Percentiles rank a stretch among this genome's conserved stretches.
phyloP scores from a whole-genome alignment of 2,329 filamentous ascomycete species.

The Bipolaris victoriae region DNA sequence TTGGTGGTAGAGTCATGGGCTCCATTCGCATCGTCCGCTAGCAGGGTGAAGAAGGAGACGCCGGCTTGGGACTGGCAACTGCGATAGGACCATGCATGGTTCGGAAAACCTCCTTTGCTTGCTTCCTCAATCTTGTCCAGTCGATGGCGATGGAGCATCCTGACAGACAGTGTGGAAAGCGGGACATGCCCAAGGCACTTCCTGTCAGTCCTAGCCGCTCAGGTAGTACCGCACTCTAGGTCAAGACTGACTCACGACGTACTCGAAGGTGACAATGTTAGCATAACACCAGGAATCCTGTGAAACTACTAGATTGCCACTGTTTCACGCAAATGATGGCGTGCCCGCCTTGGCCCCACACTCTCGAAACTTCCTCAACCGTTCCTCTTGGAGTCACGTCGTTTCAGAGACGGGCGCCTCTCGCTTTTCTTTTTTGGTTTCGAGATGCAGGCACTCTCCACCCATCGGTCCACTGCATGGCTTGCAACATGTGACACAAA shows the following conservation, averaged over 20 bases:
- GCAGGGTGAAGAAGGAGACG: background rate
- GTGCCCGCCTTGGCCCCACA: constrained; percentile 15
- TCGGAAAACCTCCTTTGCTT: background rate
- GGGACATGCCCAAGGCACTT: background rate
- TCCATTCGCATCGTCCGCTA: background rate
- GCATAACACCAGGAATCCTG: constrained; percentile 10
- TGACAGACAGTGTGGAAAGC: background rate
- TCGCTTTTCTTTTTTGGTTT: constrained; percentile 1
- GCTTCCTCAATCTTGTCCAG: background rate
- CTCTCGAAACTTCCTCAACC: constrained; percentile 18
- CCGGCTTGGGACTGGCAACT: background rate
- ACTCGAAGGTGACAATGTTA: background rate
- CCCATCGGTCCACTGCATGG: background rate
- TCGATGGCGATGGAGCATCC: background rate
- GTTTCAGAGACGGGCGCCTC: constrained; percentile 14
- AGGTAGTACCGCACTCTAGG: background rate
- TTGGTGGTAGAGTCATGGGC: constrained; percentile 3
- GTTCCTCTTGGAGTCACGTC: constrained; percentile 1
- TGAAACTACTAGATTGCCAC: constrained; percentile 22
- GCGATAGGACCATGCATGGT: background rate
- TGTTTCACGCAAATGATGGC: constrained; percentile 35
- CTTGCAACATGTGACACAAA: constrained; percentile 13
- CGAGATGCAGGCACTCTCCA: constrained; percentile 6
- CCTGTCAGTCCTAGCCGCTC: background rate
- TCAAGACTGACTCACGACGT: background rate